phyloP scores from a whole-genome alignment of 2,329 filamentous ascomycete species.

The Penicillium frequentans region DNA sequence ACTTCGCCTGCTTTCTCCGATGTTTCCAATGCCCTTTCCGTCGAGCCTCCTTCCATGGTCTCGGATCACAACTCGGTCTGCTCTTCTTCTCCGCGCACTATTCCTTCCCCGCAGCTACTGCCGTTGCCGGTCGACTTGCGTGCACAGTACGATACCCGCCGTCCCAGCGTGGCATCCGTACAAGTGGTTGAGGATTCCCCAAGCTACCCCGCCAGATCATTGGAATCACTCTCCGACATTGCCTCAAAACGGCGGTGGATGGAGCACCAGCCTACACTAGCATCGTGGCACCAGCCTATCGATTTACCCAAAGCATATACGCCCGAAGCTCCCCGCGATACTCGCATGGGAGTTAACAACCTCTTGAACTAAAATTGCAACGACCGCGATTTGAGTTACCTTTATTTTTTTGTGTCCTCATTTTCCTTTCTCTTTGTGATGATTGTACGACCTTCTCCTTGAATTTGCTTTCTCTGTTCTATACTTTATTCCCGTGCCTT shows the following conservation, averaged over 20 bases:
- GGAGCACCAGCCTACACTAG: slow-evolving; percentile 26
- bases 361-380: slow-evolving; percentile 35
- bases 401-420: background rate
- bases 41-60: slow-evolving; percentile 67
- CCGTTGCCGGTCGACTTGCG: slow-evolving; percentile 48
- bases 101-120: slow-evolving; percentile 43
- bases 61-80: slow-evolving; percentile 68
- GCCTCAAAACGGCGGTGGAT: slow-evolving; percentile 30
- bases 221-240: slow-evolving; percentile 27
- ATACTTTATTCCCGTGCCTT: slow-evolving; percentile 18
- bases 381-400: background rate
- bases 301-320: slow-evolving; percentile 25
- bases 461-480: slow-evolving; percentile 10
- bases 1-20: slow-evolving; percentile 66
- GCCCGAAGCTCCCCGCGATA: slow-evolving; percentile 33
- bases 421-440: slow-evolving; percentile 14
- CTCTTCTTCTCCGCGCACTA: slow-evolving; percentile 57
- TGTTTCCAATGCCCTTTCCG: slow-evolving; percentile 57
- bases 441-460: slow-evolving; percentile 24
- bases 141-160: slow-evolving; percentile 34
- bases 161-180: slow-evolving; percentile 30
- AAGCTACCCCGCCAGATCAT: slow-evolving; percentile 18
- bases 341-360: slow-evolving; percentile 41
- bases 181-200: slow-evolving; percentile 27
- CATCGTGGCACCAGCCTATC: slow-evolving; percentile 29